Base-by-base conservation (phyloP, 2,329 filamentous ascomycete genomes). In the Colletotrichum sp. region DNA sequence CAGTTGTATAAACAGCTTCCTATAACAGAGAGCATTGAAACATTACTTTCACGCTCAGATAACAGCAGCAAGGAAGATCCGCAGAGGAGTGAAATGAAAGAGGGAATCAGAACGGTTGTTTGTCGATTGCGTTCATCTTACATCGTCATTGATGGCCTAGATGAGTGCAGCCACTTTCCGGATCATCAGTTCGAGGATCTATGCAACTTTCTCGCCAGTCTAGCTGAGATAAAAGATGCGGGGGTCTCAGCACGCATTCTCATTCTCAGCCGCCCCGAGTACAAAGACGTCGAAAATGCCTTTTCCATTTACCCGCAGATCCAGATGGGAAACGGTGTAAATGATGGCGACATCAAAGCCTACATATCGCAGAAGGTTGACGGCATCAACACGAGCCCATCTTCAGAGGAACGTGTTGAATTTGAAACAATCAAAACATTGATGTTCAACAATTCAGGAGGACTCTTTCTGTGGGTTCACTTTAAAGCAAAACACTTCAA, bases 131-230 rank as follows among this genome's bases (percentile, higher is more conserved):
- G 8, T 12, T n/a, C 25, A 9, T 34, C 52, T 12, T 43, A 28
- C 39, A 68, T 73, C 16, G 36, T 73, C 27, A 36, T 73, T 22
- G 70, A 73, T 25, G 70, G 70, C 5, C 28, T 73, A 7, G 70
- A 73, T 18, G 70, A 73, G 22, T 73, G 70, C 56, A 67, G 22
- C 27, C 27, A 55, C 15, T 34, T 68, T 2, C 8, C 36, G 3
- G 62, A 67, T 22, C 8, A 18, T 7, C 62, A 73, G 3, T 73
- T 73, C 64, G 36, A 67, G 28, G 55, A 55, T 9, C 30, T 68
- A 2, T 73, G 70, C 34, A 22, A 13, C 2, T 73, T 73, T n/a
- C 43, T 68, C 15, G 27, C 70, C 5, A 18, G 34, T n/a, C 15
- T 73, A 43, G 55, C 64, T 10, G 18, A 39, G 39, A 36, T 27